These are phyloP conservation scores for Exsudoporus frostii DNA, from an alignment of 768 basidiomycete species.

Conservation along the genomic window DNA sequence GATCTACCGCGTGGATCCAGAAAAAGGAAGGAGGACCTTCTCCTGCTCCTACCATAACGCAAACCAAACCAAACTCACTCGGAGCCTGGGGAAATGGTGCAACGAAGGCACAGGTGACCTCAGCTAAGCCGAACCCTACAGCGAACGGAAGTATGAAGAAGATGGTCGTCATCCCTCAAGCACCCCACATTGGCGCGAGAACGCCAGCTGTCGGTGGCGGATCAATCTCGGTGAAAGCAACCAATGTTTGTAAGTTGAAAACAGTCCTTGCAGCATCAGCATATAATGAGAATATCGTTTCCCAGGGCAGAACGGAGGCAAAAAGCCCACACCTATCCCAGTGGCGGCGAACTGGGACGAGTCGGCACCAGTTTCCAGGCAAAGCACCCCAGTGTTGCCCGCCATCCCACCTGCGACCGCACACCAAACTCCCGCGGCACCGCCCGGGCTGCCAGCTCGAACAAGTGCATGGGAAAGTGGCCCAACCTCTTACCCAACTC, in stretches of 20 bases:
- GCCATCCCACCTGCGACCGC: neutral
- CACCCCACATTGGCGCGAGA: neutral
- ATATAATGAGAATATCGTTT: neutral
- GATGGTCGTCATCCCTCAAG: conserved; percentile 4
- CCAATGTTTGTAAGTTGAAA: conserved; percentile 28
- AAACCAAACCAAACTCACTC: neutral
- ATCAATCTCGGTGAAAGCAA: conserved; percentile 23
- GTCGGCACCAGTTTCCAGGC: conserved; percentile 11
- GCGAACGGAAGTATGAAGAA: conserved; percentile 24
- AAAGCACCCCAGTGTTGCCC: conserved; percentile 13
- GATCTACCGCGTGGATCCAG: conserved; percentile 25
- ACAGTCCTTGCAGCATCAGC: neutral
- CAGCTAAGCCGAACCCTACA: conserved; percentile 10
- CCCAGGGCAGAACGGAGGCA: conserved; percentile 16
- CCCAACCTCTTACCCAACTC: conserved; percentile 6
- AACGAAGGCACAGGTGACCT: conserved; percentile 6
- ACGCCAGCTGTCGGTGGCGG: conserved; percentile 30
- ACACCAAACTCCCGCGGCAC: conserved; percentile 3
- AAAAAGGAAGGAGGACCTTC: conserved; percentile 9
- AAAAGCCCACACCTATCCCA: neutral
- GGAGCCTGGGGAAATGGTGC: conserved; percentile 21
- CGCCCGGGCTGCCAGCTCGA: conserved; percentile 9
- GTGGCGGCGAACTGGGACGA: conserved; percentile 22
- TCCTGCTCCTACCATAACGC: neutral
- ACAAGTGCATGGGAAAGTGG: conserved; percentile 11